Evolutionary conservation across 2,329 filamentous ascomycete genomes (phyloP).

Genomic region (Alternaria brassicicola): DNA sequence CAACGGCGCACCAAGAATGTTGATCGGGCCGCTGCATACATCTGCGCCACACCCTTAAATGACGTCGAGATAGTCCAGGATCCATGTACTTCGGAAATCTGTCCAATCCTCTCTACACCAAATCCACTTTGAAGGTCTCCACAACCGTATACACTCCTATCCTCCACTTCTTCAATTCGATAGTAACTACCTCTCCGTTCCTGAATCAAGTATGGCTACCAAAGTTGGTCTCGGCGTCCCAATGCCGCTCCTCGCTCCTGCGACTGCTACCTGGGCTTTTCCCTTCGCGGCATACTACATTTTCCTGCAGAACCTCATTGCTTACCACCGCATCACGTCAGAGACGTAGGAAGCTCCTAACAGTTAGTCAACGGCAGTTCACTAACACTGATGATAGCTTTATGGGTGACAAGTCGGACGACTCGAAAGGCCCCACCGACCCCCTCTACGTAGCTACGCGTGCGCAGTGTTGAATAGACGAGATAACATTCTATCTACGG

Average conservation of each 20-base stretch:
- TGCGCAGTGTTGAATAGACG: too few relatives aligned
- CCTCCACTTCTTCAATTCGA: conserved; percentile 1
- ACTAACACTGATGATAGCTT: conserved; percentile 22
- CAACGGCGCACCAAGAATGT: not conserved
- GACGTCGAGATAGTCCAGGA: conserved; percentile 18
- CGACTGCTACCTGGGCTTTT: conserved; percentile 49
- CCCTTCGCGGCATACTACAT: conserved; percentile 53
- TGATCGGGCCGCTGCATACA: conserved; percentile 4
- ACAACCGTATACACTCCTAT: conserved; percentile 6
- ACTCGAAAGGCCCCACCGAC: conserved; percentile 23
- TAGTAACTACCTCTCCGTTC: conserved; percentile 25
- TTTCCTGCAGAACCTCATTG: conserved; percentile 51
- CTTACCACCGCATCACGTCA: conserved; percentile 40
- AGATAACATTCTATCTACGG: too few relatives aligned
- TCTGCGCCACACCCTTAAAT: conserved; percentile 12
- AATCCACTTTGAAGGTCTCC: conserved; percentile 3
- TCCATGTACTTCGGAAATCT: conserved; percentile 3
- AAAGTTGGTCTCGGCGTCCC: conserved; percentile 44
- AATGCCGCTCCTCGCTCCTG: conserved; percentile 42
- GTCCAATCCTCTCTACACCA: conserved; percentile 1
- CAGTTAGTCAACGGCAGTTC: not conserved
- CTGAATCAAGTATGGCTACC: conserved; percentile 29
- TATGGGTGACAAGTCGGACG: conserved; percentile 35
- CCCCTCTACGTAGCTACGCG: conserved; percentile 48
- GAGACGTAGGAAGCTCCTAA: conserved; percentile 32